Conservation (phyloP, 2,329 filamentous ascomycete genomes). For the Xylaria sp. region DNA sequence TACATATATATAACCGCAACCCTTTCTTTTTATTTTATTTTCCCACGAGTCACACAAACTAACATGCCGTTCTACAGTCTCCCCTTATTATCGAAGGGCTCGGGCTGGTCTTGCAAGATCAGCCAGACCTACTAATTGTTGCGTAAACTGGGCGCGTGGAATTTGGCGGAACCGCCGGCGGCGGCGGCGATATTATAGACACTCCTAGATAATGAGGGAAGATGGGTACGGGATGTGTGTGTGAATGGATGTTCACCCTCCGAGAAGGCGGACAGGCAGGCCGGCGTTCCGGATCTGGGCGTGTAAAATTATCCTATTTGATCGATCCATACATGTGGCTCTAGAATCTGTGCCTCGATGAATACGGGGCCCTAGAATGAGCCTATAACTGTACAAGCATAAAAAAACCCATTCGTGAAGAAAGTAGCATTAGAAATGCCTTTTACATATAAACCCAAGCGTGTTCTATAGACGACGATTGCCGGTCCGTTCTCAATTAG, state of each 20-base stretch:
- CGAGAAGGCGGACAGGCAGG: constrained; percentile 2
- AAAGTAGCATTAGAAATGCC: background rate
- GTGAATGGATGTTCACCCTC: background rate
- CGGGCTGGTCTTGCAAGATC: constrained; percentile 89
- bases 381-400: background rate
- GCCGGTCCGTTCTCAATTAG: background rate
- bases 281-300: constrained; percentile 20
- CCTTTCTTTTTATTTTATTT: background rate
- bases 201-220: constrained; percentile 15
- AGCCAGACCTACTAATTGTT: constrained; percentile 66
- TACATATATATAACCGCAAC: no score
- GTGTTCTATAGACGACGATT: background rate
- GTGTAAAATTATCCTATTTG: constrained; percentile 9
- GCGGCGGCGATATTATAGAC: constrained; percentile 15
- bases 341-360: background rate
- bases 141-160: background rate
- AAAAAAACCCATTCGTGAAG: background rate
- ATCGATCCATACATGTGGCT: background rate
- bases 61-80: constrained; percentile 59
- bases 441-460: background rate
- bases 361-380: background rate
- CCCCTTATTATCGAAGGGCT: constrained; percentile 77
- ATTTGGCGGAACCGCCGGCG: no score
- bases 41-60: constrained; percentile 32
- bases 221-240: constrained; percentile 9